Evolutionary conservation across 176 grass and related monocot genomes (phyloP).

Genomic region (Phragmites australis): DNA sequence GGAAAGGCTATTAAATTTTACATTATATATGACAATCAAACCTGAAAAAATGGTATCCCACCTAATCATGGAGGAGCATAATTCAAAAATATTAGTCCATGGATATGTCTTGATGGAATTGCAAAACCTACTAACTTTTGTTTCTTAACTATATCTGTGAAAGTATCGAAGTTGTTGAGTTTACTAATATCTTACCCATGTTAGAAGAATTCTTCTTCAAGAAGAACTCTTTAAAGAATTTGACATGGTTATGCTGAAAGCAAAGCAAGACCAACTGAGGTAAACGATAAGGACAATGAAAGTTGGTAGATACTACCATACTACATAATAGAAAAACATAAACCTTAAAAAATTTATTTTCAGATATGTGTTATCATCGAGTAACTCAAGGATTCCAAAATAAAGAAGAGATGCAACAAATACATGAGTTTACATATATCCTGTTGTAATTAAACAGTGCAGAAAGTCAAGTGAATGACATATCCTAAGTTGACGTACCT

Average conservation of each 20-base stretch:
- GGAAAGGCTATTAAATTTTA: background rate
- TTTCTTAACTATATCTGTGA: background rate
- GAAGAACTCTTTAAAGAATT: background rate
- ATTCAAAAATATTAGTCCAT: background rate
- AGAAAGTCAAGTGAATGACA: background rate
- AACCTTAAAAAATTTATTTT: conserved; percentile 37
- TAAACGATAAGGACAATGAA: background rate
- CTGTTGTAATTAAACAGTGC: background rate
- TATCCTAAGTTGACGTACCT: conserved; percentile 51
- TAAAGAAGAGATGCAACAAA: conserved; percentile 47
- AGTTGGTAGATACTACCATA: background rate
- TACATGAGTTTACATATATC: conserved; percentile 18
- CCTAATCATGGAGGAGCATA: background rate
- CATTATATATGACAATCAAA: background rate
- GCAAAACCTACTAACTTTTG: background rate
- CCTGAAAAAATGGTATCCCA: background rate
- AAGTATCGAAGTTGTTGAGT: background rate
- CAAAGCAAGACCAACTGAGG: background rate
- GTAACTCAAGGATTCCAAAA: conserved; percentile 50
- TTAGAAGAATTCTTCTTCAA: background rate
- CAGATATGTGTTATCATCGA: conserved; percentile 41
- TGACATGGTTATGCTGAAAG: background rate
- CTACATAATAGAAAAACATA: conserved; percentile 14
- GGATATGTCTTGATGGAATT: background rate
- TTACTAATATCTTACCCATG: background rate